Percentiles rank a stretch among this genome's conserved stretches.
phyloP scores from a whole-genome alignment of 2,329 filamentous ascomycete genomes.

The Aspergillus sp. region DNA sequence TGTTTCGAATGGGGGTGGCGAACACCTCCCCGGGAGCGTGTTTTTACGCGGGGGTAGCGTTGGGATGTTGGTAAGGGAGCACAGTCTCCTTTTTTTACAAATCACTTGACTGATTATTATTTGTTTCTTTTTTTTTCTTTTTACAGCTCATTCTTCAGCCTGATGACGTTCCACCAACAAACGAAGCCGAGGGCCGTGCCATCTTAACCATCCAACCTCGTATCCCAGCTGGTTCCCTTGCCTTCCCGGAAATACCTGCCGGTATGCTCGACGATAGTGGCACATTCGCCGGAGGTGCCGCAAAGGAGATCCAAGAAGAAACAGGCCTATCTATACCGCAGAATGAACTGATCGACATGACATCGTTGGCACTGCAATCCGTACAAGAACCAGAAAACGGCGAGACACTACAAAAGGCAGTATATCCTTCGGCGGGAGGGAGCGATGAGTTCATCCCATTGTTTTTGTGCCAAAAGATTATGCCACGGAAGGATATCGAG shows the following conservation, averaged over 20 bases:
- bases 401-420: constrained; percentile 42
- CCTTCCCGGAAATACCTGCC: constrained; percentile 54
- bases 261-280: constrained; percentile 56
- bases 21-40: constrained; percentile 52
- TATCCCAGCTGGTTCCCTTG: constrained; percentile 51
- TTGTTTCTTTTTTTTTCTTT: not conserved
- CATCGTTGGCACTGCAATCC: constrained; percentile 41
- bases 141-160: constrained; percentile 51
- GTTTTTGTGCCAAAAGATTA: constrained; percentile 51
- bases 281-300: constrained; percentile 51
- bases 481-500: constrained; percentile 45
- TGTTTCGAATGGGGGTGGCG: constrained; percentile 48
- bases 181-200: constrained; percentile 43
- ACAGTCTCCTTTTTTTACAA: not conserved
- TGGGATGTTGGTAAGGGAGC: constrained; percentile 47
- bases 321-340: constrained; percentile 49
- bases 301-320: constrained; percentile 55
- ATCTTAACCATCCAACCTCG: constrained; percentile 55
- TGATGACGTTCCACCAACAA: constrained; percentile 38
- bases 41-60: constrained; percentile 57
- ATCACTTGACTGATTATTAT: constrained; percentile 2
- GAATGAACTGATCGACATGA: constrained; percentile 51
- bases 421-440: constrained; percentile 53
- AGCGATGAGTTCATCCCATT: constrained; percentile 57
- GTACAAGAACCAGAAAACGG: constrained; percentile 12